Base-by-base conservation (phyloP, 805 yeast species). In the Kuraishia cidri region DNA sequence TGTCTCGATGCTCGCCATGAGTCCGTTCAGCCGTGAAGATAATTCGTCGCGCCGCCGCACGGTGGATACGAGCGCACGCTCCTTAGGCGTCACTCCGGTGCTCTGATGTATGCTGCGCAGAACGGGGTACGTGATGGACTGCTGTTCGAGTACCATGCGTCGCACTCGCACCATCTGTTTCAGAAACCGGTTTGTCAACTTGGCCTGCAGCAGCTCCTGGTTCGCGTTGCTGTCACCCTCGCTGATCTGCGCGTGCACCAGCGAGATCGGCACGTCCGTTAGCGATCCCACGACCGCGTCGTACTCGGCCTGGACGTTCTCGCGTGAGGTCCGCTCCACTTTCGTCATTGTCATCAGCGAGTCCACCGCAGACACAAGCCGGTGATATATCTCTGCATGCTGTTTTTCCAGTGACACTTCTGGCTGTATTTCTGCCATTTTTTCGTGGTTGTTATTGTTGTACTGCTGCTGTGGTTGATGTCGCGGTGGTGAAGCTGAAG, bases 321-420 rank as follows among this genome's bases (percentile, higher is more conserved):
- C 15, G 3, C 10, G 4, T 23, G 23, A n/a, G 6, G 15, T 15
- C 22, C 19, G 29, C 11, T 23, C 24, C n/a, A 29, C 13, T 12
- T 34, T 34, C 4, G 51, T 38, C 16, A 36, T 34, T 7, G 41
- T 33, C 33, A 56, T 36, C 6, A 66, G 38, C 12, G 47, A 40
- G 34, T 66, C 70, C 17, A 64, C 33, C 0, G 50, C 38, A 12
- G 39, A 30, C 4, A 62, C 37, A 10, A 64, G 40, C 14, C 54
- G 48, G n/a, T 42, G 38, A 36, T 64, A 59, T 0, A 55, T 39
- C 18, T 41, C 33, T 0, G 55, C 59, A 34, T 63, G 62, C 36
- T 14, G 30, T n/a, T n/a, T n/a, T n/a, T n/a, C n/a, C n/a, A n/a
- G n/a, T n/a, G n/a, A n/a, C n/a, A n/a, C n/a, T n/a, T n/a, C n/a